Conservation (phyloP, 805 yeast genomes). For the Zygotorulaspora sp. region DNA sequence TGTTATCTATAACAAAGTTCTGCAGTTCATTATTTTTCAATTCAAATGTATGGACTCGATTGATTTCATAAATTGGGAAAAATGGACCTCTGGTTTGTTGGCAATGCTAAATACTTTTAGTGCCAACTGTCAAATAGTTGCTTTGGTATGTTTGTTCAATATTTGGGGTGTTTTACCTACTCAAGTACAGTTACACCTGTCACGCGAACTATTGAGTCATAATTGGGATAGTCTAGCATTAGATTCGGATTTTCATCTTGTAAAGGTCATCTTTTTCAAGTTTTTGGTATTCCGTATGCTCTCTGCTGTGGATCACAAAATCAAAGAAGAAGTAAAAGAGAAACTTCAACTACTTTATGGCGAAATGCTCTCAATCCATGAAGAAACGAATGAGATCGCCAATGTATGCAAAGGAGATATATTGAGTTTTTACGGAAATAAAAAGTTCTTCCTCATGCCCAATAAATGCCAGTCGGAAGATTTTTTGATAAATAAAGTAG, state of each 20-base stretch:
- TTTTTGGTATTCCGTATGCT: slow-evolving; percentile 18
- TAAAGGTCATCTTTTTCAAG: slow-evolving; percentile 17
- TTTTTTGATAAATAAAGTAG: slow-evolving; percentile 15
- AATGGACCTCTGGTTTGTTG: slow-evolving; percentile 26
- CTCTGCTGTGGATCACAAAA: slow-evolving; percentile 2
- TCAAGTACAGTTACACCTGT: slow-evolving; percentile 7
- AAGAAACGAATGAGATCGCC: slow-evolving; percentile 3
- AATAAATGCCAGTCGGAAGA: slow-evolving; percentile 14
- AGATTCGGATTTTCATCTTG: slow-evolving; percentile 18
- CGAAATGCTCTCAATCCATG: slow-evolving; percentile 13
- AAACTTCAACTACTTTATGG: slow-evolving; percentile 10
- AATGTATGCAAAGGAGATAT: slow-evolving; percentile 8
- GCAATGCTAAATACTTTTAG: slow-evolving; percentile 27
- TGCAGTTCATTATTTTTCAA: slow-evolving; percentile 23
- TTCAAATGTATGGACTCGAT: slow-evolving; percentile 14
- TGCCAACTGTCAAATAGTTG: slow-evolving; percentile 25
- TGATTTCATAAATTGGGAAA: slow-evolving; percentile 24
- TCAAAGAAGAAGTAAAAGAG: slow-evolving; percentile 5
- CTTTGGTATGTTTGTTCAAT: slow-evolving; percentile 28
- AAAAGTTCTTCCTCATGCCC: slow-evolving; percentile 21
- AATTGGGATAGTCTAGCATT: slow-evolving; percentile 20
- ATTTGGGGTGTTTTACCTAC: slow-evolving; percentile 27
- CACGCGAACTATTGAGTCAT: slow-evolving; percentile 11
- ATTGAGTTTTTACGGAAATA: slow-evolving; percentile 26
- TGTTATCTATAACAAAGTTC: slow-evolving; percentile 27